Evolutionary conservation across 768 basidiomycete genomes (phyloP), one percentile per base, ranked within the genome.

Genomic region (Phaeotremella skinneri): DNA sequence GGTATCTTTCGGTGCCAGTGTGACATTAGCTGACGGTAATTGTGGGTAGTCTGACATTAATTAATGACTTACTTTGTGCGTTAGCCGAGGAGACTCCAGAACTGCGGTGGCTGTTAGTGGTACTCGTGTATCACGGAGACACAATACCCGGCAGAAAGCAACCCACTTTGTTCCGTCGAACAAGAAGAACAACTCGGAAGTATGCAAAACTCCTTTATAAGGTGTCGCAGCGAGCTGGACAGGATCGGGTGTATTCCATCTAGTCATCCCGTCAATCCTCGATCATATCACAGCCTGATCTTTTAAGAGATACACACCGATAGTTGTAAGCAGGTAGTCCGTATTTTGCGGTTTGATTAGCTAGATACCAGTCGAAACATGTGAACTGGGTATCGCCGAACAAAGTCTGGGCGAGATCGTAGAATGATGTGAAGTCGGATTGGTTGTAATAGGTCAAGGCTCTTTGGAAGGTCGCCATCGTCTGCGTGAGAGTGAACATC

Each of bases 151-250:
- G n/a, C n/a, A n/a, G n/a, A n/a, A n/a, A n/a, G n/a, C n/a, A n/a
- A n/a, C n/a, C n/a, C n/a, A 61, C 55, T 58, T 61, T 45, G 64
- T 56, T n/a, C 64, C 64, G n/a, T 58, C 51, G 41, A 66, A 66
- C 16, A 66, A 48, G 42, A 58, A 66, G 53, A 58, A 66, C 32
- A 66, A 27, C 45, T 66, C 64, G 14, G 56, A 58, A 17, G 64
- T 66, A 52, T 66, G 64, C 61, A 61, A 62, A 1, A 58, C 53
- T 14, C 64, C 64, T 42, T 56, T 62, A 27, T 45, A 62, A 1
- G 64, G 64, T 6, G 20, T 26, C 0, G 61, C 56, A 4, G 64
- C 64, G 3, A 66, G 41, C 43, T 66, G 64, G 3, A 66, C 56
- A 2, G 64, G 64, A 43, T 66, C 64, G 5, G 56, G 49, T 13